These are phyloP conservation scores for Lachancea meyersii DNA, from an alignment of 805 yeast genomes.

Conservation along the genomic window DNA sequence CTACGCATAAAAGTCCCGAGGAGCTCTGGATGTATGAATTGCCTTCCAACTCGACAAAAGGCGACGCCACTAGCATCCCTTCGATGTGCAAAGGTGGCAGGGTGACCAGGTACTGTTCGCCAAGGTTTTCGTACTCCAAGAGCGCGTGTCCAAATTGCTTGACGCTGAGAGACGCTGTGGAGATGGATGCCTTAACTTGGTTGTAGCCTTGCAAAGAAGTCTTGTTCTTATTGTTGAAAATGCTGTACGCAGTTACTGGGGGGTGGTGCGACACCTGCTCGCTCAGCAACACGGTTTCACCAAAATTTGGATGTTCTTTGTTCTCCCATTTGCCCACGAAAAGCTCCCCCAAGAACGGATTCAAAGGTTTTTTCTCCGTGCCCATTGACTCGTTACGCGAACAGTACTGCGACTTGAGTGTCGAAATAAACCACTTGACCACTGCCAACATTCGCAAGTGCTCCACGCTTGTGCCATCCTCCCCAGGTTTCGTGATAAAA, in stretches of 20 bases:
- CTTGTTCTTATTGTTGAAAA: slow-evolving; percentile 64
- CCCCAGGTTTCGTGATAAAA: slow-evolving; percentile 34
- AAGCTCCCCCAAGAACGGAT: slow-evolving; percentile 92
- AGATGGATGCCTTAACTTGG: slow-evolving; percentile 78
- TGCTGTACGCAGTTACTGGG: slow-evolving; percentile 89
- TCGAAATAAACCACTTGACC: slow-evolving; percentile 83
- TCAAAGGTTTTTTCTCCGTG: slow-evolving; percentile 93
- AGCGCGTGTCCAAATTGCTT: slow-evolving; percentile 91
- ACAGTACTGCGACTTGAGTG: slow-evolving; percentile 88
- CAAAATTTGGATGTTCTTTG: slow-evolving; percentile 44
- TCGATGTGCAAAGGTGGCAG: slow-evolving; percentile 93
- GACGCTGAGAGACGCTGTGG: slow-evolving; percentile 72
- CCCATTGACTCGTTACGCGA: slow-evolving; percentile 88
- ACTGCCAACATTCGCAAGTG: slow-evolving; percentile 64
- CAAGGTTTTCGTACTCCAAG: slow-evolving; percentile 52
- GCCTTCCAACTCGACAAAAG: slow-evolving; percentile 92
- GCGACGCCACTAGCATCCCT: slow-evolving; percentile 84
- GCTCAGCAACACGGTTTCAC: slow-evolving; percentile 72
- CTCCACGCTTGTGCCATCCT: slow-evolving; percentile 43
- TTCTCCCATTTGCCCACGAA: slow-evolving; percentile 87
- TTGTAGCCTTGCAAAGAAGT: slow-evolving; percentile 81
- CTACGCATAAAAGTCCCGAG: slow-evolving; percentile 61
- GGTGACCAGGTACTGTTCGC: slow-evolving; percentile 72
- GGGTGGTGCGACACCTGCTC: slow-evolving; percentile 99
- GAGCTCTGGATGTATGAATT: slow-evolving; percentile 78